These are phyloP conservation scores for Phaeosphaeria sp. DNA, from an alignment of 2,329 filamentous ascomycete species.

Conservation along the genomic window DNA sequence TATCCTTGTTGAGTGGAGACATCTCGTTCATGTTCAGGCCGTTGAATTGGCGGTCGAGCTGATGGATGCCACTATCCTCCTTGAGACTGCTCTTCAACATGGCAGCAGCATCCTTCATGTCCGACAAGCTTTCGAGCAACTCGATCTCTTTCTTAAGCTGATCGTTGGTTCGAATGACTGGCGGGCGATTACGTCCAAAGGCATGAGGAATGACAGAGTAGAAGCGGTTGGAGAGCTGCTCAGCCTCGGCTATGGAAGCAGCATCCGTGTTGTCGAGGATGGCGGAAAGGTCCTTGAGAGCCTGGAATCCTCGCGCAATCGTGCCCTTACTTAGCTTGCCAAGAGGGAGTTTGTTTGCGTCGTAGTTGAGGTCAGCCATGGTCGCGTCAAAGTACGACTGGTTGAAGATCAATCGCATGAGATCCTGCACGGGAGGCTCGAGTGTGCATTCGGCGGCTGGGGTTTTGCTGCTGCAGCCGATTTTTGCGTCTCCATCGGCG, in stretches of 20 bases:
- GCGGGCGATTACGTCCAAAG: constrained; percentile 77
- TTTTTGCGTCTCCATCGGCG: constrained; percentile 29
- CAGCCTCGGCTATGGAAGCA: constrained; percentile 59
- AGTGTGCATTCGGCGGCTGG: constrained; percentile 60
- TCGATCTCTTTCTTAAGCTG: constrained; percentile 78
- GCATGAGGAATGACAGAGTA: constrained; percentile 83
- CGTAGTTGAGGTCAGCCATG: constrained; percentile 73
- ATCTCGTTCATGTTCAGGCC: constrained; percentile 78
- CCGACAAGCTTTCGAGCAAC: constrained; percentile 78
- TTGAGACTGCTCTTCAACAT: constrained; percentile 73
- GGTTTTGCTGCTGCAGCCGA: constrained; percentile 1
- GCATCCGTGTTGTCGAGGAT: constrained; percentile 64
- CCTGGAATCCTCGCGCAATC: constrained; percentile 75
- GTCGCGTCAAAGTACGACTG: constrained; percentile 71
- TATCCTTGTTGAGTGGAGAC: constrained; percentile 67
- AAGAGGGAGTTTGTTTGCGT: constrained; percentile 77
- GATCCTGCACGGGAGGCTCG: constrained; percentile 64
- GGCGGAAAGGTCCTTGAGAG: constrained; percentile 76
- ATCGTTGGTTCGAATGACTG: constrained; percentile 64
- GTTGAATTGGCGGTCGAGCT: constrained; percentile 75
- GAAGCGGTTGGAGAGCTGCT: constrained; percentile 76
- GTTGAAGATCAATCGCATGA: constrained; percentile 88
- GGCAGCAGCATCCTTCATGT: constrained; percentile 82
- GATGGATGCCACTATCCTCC: constrained; percentile 62
- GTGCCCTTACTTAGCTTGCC: constrained; percentile 84